phyloP scores from a whole-genome alignment of 1,284 basidiomycete species.

The Xerocomus cyaneibrunnescens region DNA sequence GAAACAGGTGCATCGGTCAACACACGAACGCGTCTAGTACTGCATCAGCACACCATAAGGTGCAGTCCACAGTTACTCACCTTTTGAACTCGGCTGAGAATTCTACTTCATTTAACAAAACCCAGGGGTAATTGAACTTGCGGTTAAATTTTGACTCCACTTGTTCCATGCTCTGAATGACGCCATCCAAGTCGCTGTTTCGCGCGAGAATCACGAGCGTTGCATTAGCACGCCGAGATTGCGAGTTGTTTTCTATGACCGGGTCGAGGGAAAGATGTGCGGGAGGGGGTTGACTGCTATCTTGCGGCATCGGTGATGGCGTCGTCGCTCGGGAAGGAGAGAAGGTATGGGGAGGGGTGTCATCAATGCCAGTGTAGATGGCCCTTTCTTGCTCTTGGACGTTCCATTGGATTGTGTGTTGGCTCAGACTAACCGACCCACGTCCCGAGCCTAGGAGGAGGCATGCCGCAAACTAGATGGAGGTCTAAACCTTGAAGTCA shows the following conservation, averaged over 20 bases:
- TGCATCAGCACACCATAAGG: slow-evolving; percentile 17
- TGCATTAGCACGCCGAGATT: slow-evolving; percentile 33
- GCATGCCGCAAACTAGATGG: slow-evolving; percentile 20
- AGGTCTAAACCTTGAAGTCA: background rate
- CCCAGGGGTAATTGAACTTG: slow-evolving; percentile 65
- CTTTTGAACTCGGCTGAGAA: slow-evolving; percentile 68
- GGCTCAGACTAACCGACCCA: background rate
- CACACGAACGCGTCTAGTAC: slow-evolving; percentile 51
- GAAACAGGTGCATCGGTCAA: slow-evolving; percentile 54
- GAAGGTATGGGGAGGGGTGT: background rate
- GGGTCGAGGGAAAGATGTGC: slow-evolving; percentile 9
- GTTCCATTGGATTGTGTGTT: slow-evolving; percentile 1
- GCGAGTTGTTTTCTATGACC: background rate
- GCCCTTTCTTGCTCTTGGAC: background rate
- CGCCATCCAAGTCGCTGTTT: slow-evolving; percentile 49
- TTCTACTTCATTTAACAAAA: slow-evolving; percentile 70
- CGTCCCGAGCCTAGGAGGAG: slow-evolving; percentile 22
- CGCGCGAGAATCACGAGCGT: slow-evolving; percentile 34
- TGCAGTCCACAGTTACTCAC: slow-evolving; percentile 32
- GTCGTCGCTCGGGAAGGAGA: background rate
- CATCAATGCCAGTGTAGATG: background rate
- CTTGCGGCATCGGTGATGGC: background rate
- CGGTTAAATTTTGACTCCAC: slow-evolving; percentile 65
- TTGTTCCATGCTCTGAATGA: slow-evolving; percentile 52
- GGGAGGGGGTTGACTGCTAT: slow-evolving; percentile 4